A percentile compares a stretch with the other conserved stretches of the same genome.
These are phyloP conservation scores for Sporisorium scitamineum DNA, from an alignment of 1,284 basidiomycete species.

Conservation along the genomic window DNA sequence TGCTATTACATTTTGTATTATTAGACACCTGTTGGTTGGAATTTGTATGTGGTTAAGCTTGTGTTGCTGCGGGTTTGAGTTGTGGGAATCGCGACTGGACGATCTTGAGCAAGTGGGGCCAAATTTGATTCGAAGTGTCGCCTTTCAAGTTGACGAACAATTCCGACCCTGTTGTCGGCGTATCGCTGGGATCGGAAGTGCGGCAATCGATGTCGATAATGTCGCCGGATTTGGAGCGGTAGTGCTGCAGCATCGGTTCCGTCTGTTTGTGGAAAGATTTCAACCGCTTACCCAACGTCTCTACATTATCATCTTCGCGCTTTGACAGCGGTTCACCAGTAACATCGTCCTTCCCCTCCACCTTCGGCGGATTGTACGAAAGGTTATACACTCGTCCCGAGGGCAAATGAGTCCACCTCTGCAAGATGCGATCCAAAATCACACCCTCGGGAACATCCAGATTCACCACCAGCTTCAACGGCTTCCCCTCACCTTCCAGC, in stretches of 20 bases:
- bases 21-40: not conserved
- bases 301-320: constrained; percentile 91
- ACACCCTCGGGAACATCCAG: constrained; percentile 90
- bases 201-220: constrained; percentile 39
- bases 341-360: constrained; percentile 86
- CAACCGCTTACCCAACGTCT: constrained; percentile 84
- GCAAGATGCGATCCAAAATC: constrained; percentile 87
- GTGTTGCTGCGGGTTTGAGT: constrained; percentile 1
- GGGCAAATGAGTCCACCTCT: constrained; percentile 89
- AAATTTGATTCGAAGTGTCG: constrained; percentile 89
- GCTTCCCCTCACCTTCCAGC: constrained; percentile 26
- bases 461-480: constrained; percentile 86
- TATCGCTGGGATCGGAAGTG: not conserved
- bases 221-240: constrained; percentile 73
- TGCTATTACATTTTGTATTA: not conserved
- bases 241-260: constrained; percentile 85
- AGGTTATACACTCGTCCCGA: constrained; percentile 86
- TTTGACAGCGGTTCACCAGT: constrained; percentile 91
- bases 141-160: constrained; percentile 81
- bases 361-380: constrained; percentile 81
- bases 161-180: constrained; percentile 6
- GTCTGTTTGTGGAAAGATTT: constrained; percentile 87
- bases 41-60: not conserved
- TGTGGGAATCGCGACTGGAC: constrained; percentile 68
- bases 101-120: constrained; percentile 80